These are phyloP conservation scores for Aspergillus panamensis DNA, from an alignment of 495 filamentous ascomycete species.

Conservation along the genomic window DNA sequence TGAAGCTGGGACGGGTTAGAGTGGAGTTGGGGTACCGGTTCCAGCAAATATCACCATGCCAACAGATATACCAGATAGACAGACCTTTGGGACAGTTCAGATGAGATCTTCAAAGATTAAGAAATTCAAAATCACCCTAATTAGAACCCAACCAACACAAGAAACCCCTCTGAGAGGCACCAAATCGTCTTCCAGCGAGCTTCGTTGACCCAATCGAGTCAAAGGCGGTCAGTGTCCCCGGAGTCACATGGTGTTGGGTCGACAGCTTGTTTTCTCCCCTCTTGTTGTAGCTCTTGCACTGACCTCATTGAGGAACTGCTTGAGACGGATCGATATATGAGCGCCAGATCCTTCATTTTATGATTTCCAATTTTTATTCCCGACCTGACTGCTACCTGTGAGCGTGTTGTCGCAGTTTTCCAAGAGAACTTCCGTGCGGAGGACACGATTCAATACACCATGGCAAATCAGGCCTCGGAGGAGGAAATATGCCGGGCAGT, in stretches of 20 bases:
- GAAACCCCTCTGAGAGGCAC: conserved; percentile 13
- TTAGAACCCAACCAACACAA: not conserved
- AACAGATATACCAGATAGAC: not conserved
- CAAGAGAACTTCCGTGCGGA: not conserved
- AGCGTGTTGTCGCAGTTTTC: not conserved
- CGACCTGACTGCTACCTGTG: not conserved
- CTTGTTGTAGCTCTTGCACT: not conserved
- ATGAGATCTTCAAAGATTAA: not conserved
- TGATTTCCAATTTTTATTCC: not conserved
- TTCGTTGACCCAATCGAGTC: not conserved
- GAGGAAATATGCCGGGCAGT: conserved; percentile 60
- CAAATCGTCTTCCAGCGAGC: not conserved
- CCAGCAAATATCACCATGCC: conserved; percentile 17
- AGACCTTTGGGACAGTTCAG: not conserved
- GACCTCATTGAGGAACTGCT: not conserved
- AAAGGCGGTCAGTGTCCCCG: conserved; percentile 20
- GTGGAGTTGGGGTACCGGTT: conserved; percentile 19
- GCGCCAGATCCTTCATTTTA: not conserved
- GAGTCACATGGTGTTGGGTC: conserved; percentile 19
- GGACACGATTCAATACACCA: conserved; percentile 19
- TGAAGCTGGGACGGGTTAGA: conserved; percentile 12
- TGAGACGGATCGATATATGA: not conserved
- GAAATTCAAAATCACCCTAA: not conserved
- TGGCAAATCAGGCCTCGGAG: conserved; percentile 30
- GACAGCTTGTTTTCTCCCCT: conserved; percentile 13